Conservation (phyloP, 2,329 filamentous ascomycete species). For the Scedosporium aurantiacum region DNA sequence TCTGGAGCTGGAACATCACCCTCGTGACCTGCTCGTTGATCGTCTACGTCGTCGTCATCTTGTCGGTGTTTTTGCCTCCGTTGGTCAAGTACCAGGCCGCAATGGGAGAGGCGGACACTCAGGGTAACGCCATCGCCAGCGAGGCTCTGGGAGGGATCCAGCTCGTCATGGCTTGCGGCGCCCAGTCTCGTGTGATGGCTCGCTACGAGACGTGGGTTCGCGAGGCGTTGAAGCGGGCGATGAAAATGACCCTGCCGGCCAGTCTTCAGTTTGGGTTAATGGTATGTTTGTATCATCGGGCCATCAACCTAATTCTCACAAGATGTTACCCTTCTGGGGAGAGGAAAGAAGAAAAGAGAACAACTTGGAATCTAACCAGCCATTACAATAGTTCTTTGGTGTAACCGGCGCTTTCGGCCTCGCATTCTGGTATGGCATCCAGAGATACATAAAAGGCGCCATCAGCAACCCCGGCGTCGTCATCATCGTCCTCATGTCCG, state of each 20-base stretch:
- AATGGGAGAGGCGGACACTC: constrained; percentile 41
- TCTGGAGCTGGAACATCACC: constrained; percentile 46
- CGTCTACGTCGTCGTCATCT: constrained; percentile 40
- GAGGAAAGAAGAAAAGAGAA: background rate
- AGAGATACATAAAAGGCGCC: constrained; percentile 33
- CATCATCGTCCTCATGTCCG: constrained; percentile 44
- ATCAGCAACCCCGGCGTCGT: constrained; percentile 41
- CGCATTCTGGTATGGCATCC: constrained; percentile 53
- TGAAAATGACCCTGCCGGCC: constrained; percentile 37
- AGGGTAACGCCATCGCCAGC: constrained; percentile 47
- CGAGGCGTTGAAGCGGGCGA: constrained; percentile 37
- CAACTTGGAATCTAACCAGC: background rate
- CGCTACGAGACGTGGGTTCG: constrained; percentile 45
- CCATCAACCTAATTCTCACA: too few species aligned
- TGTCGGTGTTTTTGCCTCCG: constrained; percentile 40
- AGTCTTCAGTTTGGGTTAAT: constrained; percentile 42
- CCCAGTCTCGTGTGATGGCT: constrained; percentile 40
- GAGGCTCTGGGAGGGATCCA: constrained; percentile 49
- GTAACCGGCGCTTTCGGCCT: constrained; percentile 42
- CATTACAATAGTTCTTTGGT: constrained; percentile 34
- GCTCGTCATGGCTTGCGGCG: constrained; percentile 53
- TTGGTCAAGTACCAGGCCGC: constrained; percentile 41
- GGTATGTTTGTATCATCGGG: constrained; percentile 15
- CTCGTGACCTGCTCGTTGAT: constrained; percentile 47
- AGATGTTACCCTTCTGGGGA: too few species aligned